phyloP scores from a whole-genome alignment of 345 rosid species.

The Citrus cavaleriei region DNA sequence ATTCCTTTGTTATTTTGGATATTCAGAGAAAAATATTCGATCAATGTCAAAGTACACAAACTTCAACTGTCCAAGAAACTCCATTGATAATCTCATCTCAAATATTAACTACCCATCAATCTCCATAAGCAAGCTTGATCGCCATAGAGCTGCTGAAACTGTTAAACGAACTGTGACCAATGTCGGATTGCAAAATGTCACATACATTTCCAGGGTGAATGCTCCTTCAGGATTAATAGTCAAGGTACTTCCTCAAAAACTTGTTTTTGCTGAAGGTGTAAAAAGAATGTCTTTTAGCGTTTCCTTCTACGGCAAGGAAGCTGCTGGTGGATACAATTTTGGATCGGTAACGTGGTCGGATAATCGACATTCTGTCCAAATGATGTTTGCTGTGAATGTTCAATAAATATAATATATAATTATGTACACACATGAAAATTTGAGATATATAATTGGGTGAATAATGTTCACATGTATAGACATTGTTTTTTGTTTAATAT shows the following conservation, averaged over 20 bases:
- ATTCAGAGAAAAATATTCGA: constrained; percentile 46
- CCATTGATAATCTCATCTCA: constrained; percentile 40
- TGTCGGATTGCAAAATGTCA: constrained; percentile 48
- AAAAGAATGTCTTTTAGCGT: constrained; percentile 38
- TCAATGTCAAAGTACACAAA: constrained; percentile 35
- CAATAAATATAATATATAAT: constrained; percentile 1
- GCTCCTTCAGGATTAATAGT: constrained; percentile 55
- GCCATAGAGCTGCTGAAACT: constrained; percentile 14
- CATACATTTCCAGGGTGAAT: constrained; percentile 38
- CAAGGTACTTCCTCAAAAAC: constrained; percentile 44
- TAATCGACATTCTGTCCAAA: constrained; percentile 47
- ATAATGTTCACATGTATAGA: too few species aligned
- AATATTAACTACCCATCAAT: constrained; percentile 71
- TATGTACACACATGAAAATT: neutral
- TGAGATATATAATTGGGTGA: neutral
- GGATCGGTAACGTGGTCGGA: constrained; percentile 64
- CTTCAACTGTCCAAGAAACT: constrained; percentile 46
- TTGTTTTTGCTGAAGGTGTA: constrained; percentile 30
- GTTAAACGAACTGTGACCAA: constrained; percentile 56
- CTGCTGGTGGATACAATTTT: constrained; percentile 48
- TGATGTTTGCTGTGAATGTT: constrained; percentile 54
- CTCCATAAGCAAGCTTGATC: constrained; percentile 48
- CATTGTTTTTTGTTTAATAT: too few species aligned
- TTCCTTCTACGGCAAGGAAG: constrained; percentile 42
- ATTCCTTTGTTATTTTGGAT: constrained; percentile 62